Evolutionary conservation across 1,284 basidiomycete species (phyloP), one percentile per base, ranked within the genome.

Genomic region (Marasmius fiardii): DNA sequence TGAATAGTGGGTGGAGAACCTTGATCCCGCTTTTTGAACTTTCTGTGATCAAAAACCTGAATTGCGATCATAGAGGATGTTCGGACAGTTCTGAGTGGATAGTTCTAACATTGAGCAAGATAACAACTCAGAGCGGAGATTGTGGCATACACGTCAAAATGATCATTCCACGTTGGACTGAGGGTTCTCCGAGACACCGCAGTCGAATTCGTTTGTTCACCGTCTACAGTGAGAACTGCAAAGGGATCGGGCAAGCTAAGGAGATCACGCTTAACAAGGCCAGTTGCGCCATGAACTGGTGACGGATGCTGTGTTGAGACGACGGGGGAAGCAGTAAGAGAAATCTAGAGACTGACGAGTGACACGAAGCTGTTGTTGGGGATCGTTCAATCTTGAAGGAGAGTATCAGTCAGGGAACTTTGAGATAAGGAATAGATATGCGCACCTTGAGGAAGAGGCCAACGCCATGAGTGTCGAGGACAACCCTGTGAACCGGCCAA

Each of bases 1-100:
- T 11, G 18, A 33, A 20, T 20, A 23, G 4, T 16, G 18, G 7
- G 53, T 31, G 26, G 57, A 63, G 83, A 87, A 63, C 95, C 96
- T 77, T 99, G 96, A 72, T 99, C 95, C 67, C 92, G 88, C 73
- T 92, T 91, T 79, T 90, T 98, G 79, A 97, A 98, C 76, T 97
- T 97, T 71, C 90, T 87, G 74, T 98, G 93, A 77, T 99, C 96
- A 68, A 98, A 98, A 65, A 98, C 90, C 76, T 98, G 95, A 51
- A 98, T 93, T n/a, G 90, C 87, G 59, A 99, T 85, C 64, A 92
- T 86, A 43, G 94, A 97, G 26, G 89, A 90, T 64, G 91, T 92
- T 62, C 91, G 93, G 65, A 97, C 90, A 58, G 81, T 86, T 61
- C 93, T 95, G 16, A 56, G 44, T 50, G 43, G 45, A 31, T 31